A percentile compares a stretch with the other conserved stretches of the same genome.
Evolutionary conservation across 768 basidiomycete genomes (phyloP).

Genomic region (Boletus sensibilis): DNA sequence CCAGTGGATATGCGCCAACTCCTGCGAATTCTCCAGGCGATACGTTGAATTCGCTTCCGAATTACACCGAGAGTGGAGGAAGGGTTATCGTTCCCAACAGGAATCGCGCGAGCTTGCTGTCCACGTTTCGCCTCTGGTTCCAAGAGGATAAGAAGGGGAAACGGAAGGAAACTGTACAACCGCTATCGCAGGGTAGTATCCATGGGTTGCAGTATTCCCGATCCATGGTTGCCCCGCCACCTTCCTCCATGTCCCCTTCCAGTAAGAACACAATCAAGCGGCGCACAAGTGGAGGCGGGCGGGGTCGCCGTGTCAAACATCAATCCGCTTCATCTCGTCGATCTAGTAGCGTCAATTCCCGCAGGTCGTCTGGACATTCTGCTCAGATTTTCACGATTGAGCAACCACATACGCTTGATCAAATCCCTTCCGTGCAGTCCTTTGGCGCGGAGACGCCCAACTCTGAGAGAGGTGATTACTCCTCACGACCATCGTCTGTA

Average conservation of each 20-base stretch:
- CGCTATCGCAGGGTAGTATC: constrained; percentile 20
- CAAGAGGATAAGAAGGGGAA: constrained; percentile 89
- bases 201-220: constrained; percentile 27
- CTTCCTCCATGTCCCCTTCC: constrained; percentile 30
- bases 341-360: constrained; percentile 89
- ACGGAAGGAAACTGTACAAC: constrained; percentile 50
- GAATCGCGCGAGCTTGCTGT: constrained; percentile 77
- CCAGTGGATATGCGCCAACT: constrained; percentile 39
- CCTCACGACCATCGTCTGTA: constrained; percentile 83
- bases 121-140: constrained; percentile 89
- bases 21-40: constrained; percentile 55
- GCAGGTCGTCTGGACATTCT: constrained; percentile 61
- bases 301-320: constrained; percentile 59
- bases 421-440: constrained; percentile 65
- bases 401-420: constrained; percentile 46
- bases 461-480: constrained; percentile 75
- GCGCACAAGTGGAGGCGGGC: constrained; percentile 44
- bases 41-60: constrained; percentile 49
- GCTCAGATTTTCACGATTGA: constrained; percentile 50
- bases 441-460: constrained; percentile 84
- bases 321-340: constrained; percentile 79
- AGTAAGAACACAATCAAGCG: constrained; percentile 46
- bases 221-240: constrained; percentile 23
- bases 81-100: constrained; percentile 43
- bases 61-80: constrained; percentile 33